Base-by-base conservation (phyloP, 176 grass and related monocot genomes). In the Elaeis guineensis region DNA sequence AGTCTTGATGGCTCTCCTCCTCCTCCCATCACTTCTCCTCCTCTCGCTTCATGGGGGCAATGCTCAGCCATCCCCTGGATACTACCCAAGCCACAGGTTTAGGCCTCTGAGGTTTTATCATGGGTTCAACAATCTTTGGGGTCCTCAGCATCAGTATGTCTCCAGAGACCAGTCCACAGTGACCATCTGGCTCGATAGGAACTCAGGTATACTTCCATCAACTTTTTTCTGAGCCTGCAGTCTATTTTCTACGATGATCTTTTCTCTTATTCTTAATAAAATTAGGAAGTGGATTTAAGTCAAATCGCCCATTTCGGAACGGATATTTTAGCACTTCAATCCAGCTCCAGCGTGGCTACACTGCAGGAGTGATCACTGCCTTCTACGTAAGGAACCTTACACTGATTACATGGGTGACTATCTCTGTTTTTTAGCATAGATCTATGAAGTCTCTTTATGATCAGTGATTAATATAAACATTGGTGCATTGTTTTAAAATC, bases 51-150 rank as follows among this genome's bases (percentile, higher is more conserved):
- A 23, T 17, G 21, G 65, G 5, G 17, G 52, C 65, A 44, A 51
- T 7, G 65, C 52, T 5, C 65, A 68, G 65, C 65, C 65, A 21
- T 56, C 65, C 14, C 65, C 65, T 17, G 65, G 65, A 16, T 68
- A 56, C 65, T 55, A 39, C 15, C 65, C 52, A 6, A 68, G 65
- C 65, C 21, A 55, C 65, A 18, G 26, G 65, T 68, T 55, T n/a
- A 53, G 49, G 21, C 63, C 63, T 6, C 21, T 65, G 3, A 23
- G 63, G 16, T 65, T 65, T 50, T 26, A 52, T 24, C 49, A 50
- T 1, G 63, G 63, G 3, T 65, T 65, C 49, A 52, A 18, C 63
- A 65, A 65, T 11, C 63, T 65, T 39, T 65, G 63, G 63, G 63
- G 63, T 21, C 63, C 63, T 16, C 22, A 65, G 49, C 63, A 65